A percentile compares a stretch with the other conserved stretches of the same genome.
Conservation (phyloP, 805 yeast species). For the Ogataea trehalophila region DNA sequence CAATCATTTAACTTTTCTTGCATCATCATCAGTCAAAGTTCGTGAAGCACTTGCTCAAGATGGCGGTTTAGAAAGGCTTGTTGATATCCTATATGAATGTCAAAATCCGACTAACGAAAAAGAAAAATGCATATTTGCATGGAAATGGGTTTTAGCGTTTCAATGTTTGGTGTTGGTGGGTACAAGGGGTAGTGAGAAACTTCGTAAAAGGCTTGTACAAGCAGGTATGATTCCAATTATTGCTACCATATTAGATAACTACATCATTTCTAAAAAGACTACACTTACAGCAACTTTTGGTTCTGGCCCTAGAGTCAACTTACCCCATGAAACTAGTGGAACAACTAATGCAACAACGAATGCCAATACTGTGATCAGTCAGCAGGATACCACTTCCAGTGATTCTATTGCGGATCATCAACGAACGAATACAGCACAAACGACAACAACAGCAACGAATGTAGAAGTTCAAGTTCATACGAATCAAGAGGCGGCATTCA, state of each 20-base stretch:
- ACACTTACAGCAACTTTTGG: conserved; percentile 16
- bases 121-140: conserved; percentile 58
- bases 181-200: conserved; percentile 85
- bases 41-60: conserved; percentile 85
- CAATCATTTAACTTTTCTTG: conserved; percentile 82
- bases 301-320: conserved; percentile 4
- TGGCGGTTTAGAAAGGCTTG: conserved; percentile 88
- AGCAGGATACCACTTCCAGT: background rate
- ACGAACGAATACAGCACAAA: too few species aligned
- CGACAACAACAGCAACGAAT: too few species aligned
- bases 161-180: conserved; percentile 91
- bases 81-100: conserved; percentile 81
- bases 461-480: too few species aligned
- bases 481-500: too few species aligned
- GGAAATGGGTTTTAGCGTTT: conserved; percentile 96
- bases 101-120: conserved; percentile 32
- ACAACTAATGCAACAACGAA: conserved; percentile 9
- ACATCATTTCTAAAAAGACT: conserved; percentile 36
- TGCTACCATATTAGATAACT: conserved; percentile 90
- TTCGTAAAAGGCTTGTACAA: conserved; percentile 79
- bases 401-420: too few species aligned
- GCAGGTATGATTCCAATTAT: conserved; percentile 90
- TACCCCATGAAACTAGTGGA: conserved; percentile 1
- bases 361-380: background rate
- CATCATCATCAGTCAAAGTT: conserved; percentile 81